Percentiles rank a stretch among this genome's conserved stretches.
Evolutionary conservation across 2,329 filamentous ascomycete species (phyloP).

Genomic region (Penicillium sp.): DNA sequence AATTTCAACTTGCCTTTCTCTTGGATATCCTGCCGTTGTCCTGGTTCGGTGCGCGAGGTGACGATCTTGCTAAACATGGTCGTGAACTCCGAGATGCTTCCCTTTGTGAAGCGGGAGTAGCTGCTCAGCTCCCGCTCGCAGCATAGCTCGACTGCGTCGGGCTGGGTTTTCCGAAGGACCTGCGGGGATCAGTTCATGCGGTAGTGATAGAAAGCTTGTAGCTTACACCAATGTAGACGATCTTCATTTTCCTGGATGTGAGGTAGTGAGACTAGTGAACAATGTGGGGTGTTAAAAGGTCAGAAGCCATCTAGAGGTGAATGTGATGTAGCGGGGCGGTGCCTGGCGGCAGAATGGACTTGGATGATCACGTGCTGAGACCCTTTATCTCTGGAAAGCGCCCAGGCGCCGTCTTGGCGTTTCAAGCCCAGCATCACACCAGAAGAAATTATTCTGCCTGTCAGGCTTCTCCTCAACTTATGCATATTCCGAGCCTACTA

Average conservation of each 20-base stretch:
- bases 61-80: constrained; percentile 85
- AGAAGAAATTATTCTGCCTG: neutral
- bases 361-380: constrained; percentile 1
- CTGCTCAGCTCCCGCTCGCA: constrained; percentile 75
- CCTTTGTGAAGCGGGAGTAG: constrained; percentile 78
- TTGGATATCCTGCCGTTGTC: constrained; percentile 82
- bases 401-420: neutral
- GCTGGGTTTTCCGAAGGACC: constrained; percentile 80
- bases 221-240: constrained; percentile 19
- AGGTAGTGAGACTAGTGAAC: neutral
- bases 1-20: constrained; percentile 34
- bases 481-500: neutral
- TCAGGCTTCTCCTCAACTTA: neutral
- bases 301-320: neutral
- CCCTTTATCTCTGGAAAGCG: neutral
- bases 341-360: constrained; percentile 2
- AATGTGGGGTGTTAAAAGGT: constrained; percentile 6
- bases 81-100: constrained; percentile 72
- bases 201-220: too few relatives aligned
- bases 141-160: constrained; percentile 77
- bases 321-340: constrained; percentile 8
- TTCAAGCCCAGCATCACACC: neutral
- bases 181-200: constrained; percentile 41
- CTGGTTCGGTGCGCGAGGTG: constrained; percentile 81
- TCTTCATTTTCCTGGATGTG: constrained; percentile 14